These are phyloP conservation scores for Fagus sylvatica DNA, from an alignment of 306 rosid genomes.

Conservation along the genomic window DNA sequence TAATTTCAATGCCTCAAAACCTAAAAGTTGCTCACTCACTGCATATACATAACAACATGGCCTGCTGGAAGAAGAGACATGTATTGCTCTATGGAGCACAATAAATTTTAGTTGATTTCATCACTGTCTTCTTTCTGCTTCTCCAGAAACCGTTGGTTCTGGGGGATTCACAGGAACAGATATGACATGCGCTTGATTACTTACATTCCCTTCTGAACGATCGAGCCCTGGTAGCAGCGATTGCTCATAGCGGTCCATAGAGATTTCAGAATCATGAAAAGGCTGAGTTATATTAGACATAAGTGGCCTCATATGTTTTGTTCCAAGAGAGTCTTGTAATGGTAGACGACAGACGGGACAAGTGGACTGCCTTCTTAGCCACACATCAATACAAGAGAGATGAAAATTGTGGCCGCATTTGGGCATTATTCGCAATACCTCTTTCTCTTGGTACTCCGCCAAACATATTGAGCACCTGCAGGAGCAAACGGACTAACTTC, in stretches of 20 bases:
- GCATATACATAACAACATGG: neutral
- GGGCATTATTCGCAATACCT: conserved; percentile 80
- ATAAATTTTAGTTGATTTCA: conserved; percentile 11
- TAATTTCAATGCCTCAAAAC: conserved; percentile 1
- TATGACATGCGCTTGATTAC: conserved; percentile 35
- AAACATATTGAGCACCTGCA: conserved; percentile 94
- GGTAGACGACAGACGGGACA: conserved; percentile 93
- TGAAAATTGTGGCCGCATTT: conserved; percentile 92
- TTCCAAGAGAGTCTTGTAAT: conserved; percentile 50
- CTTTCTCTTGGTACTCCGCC: conserved; percentile 85
- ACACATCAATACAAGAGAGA: conserved; percentile 83
- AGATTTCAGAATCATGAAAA: conserved; percentile 48
- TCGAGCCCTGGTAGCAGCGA: conserved; percentile 40
- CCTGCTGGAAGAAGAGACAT: conserved; percentile 24
- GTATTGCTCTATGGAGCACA: conserved; percentile 22
- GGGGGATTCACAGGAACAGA: conserved; percentile 31
- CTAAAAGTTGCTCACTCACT: neutral
- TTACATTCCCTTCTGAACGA: conserved; percentile 25
- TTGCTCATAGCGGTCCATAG: conserved; percentile 42
- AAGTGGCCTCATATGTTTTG: conserved; percentile 55
- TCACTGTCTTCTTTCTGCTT: conserved; percentile 43
- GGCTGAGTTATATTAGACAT: conserved; percentile 48
- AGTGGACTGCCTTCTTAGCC: conserved; percentile 87
- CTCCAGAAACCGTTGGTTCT: conserved; percentile 36
- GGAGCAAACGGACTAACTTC: conserved; percentile 6